Percentiles rank a stretch among this genome's conserved stretches.
These are phyloP conservation scores for Turnera subulata DNA, from an alignment of 345 rosid species.

Conservation along the genomic window DNA sequence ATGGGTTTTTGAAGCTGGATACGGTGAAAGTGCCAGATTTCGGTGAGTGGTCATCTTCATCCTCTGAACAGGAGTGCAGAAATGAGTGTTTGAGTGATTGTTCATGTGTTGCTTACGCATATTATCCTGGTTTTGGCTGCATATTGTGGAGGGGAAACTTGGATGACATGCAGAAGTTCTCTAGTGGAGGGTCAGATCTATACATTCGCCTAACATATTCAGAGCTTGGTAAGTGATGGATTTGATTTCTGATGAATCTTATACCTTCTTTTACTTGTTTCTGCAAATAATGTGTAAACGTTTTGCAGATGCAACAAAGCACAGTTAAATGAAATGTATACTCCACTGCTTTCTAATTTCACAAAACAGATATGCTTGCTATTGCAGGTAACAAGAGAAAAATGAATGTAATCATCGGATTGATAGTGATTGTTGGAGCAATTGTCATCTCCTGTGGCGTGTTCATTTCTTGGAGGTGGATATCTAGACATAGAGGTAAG, in stretches of 20 bases:
- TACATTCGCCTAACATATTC: constrained; percentile 14
- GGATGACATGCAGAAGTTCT: constrained; percentile 7
- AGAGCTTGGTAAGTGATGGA: constrained; percentile 17
- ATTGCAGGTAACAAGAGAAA: constrained; percentile 9
- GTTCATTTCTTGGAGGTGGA: neutral
- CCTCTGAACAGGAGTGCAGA: constrained; percentile 22
- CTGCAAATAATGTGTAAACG: no score
- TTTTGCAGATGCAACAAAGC: no score
- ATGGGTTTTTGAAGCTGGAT: constrained; percentile 15
- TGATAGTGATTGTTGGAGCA: constrained; percentile 9
- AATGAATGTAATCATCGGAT: neutral
- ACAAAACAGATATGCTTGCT: neutral
- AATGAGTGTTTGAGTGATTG: neutral
- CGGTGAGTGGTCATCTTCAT: constrained; percentile 18
- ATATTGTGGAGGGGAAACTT: constrained; percentile 18
- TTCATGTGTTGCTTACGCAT: constrained; percentile 24
- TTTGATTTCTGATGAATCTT: neutral
- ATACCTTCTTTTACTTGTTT: no score
- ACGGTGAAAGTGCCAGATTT: constrained; percentile 26
- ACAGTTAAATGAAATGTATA: no score
- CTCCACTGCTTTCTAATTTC: neutral
- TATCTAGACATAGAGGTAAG: neutral
- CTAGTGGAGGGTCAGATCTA: constrained; percentile 11
- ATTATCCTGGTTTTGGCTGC: constrained; percentile 21
- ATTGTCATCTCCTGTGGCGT: neutral